phyloP scores from a whole-genome alignment of 768 basidiomycete species.

The Lanmaoa pseudosensibilis region DNA sequence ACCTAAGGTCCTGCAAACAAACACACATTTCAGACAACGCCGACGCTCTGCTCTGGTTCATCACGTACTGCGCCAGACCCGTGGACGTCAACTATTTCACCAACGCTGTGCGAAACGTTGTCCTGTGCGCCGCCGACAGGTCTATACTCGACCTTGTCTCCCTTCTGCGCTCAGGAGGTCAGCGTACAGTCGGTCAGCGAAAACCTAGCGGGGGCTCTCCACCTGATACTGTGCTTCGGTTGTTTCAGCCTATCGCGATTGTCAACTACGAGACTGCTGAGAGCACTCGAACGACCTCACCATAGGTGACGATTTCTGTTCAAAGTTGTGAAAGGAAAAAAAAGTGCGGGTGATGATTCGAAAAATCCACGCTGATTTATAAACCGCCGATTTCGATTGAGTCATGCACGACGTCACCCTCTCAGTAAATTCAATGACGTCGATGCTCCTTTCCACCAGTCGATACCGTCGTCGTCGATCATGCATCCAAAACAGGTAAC shows the following conservation, averaged over 20 bases:
- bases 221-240: slow-evolving; percentile 28
- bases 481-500: no score
- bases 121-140: slow-evolving; percentile 41
- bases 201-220: not conserved
- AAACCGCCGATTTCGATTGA: slow-evolving; percentile 9
- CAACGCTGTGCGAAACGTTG: slow-evolving; percentile 40
- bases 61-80: slow-evolving; percentile 37
- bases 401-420: slow-evolving; percentile 23
- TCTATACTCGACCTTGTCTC: slow-evolving; percentile 46
- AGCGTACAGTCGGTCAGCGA: not conserved
- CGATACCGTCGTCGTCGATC: not conserved
- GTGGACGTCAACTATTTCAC: slow-evolving; percentile 34
- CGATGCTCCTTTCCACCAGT: slow-evolving; percentile 16
- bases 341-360: not conserved
- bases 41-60: fast-evolving
- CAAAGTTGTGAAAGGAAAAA: not conserved
- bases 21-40: not conserved
- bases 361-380: slow-evolving; percentile 5
- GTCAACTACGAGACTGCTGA: slow-evolving; percentile 2
- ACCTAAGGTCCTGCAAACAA: slow-evolving; percentile 31
- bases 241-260: slow-evolving; percentile 16
- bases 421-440: slow-evolving; percentile 14
- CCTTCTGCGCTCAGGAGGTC: slow-evolving; percentile 25
- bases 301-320: slow-evolving; percentile 10
- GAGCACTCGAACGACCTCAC: not conserved